Base-by-base conservation (phyloP, 441 rosid genomes). In the Aleurites moluccanus region DNA sequence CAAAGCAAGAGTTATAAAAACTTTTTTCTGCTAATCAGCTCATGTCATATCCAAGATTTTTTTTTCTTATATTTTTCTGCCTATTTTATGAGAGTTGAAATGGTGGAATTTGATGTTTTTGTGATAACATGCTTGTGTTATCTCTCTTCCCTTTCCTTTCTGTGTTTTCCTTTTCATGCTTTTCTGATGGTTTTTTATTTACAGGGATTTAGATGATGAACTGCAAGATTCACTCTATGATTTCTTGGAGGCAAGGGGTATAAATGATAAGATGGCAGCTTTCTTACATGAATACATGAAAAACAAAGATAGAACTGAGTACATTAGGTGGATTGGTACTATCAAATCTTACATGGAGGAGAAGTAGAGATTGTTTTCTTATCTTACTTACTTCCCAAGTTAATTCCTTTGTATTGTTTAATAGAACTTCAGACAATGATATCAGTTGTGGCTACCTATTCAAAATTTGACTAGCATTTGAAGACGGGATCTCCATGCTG, bases 121-220 rank as follows among this genome's bases (percentile, higher is more conserved):
- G 27, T 60, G 3, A 53, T 21, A n/a, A 33, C 4, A 50, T 33
- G 47, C 18, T 18, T 68, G 49, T 16, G 40, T 15, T 53, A 15
- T 45, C 62, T 30, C 13, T 25, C 13, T 23, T 7, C 21, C n/a
- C 25, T 7, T 21, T 23, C 4, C n/a, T 13, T 50, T 50, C 18
- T 57, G 8, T 49, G 49, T 23, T 18, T 57, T 62, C 52, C 9
- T 33, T 27, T 69, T 65, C 35, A 64, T 68, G 5, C 64, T 53
- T 68, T 66, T 66, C 40, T 72, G 23, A 42, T 59, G 74, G 60
- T 70, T 65, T 59, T 63, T 56, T 82, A 30, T 70, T 81, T 75
- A 27, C 87, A 92, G 98, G 86, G 97, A 91, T 53, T 57, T 94
- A 85, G 98, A 94, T 21, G 95, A 89, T 35, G 83, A 88, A 50